Evolutionary conservation across 208 protist genomes (phyloP), one percentile per base, ranked within the genome.

Genomic region (Kentomonas sorsogonicus): DNA sequence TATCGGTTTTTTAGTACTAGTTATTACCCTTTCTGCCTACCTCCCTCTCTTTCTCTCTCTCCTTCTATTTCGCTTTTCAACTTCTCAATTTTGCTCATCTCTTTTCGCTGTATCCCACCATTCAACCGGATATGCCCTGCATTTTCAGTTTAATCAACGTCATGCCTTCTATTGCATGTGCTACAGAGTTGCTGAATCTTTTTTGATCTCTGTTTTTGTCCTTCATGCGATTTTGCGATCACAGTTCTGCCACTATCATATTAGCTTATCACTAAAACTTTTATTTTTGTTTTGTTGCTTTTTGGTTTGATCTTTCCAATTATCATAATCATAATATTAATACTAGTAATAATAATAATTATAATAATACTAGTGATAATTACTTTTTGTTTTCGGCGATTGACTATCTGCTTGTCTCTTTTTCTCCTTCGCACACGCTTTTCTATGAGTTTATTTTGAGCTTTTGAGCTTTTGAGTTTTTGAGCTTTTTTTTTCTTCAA

Each of bases 391-490:
- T 10, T 7, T 31, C 22, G 34, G 7, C 9, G 11, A 18, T 46
- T 31, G 23, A 44, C 39, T 46, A 44, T 55, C 43, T 55, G 30
- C 6, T 36, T 6, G 4, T 34, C 31, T 33, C 31, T 34, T 53
- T 39, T 34, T 53, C 31, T 39, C 5, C 10, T 6, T 18, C 29
- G 30, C 15, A 38, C n/a, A 22, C 26, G 26, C 9, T 27, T 27
- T 27, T 27, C 18, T 23, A 47, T 47, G 26, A 51, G 16, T 23
- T 57, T 46, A 7, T 29, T 23, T 31, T 43, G 3, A 29, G 5
- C 23, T n/a, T n/a, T 3, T 57, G 15, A 18, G 18, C 29, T 31
- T 40, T 26, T 45, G 20, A 41, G 18, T 44, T 57, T 41, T 7
- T n/a, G 29, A 46, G 7, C 4, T 30, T 25, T 4, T 57, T 45